Evolutionary conservation across 495 filamentous ascomycete species (phyloP).

Genomic region (Talaromyces proteolyticus): DNA sequence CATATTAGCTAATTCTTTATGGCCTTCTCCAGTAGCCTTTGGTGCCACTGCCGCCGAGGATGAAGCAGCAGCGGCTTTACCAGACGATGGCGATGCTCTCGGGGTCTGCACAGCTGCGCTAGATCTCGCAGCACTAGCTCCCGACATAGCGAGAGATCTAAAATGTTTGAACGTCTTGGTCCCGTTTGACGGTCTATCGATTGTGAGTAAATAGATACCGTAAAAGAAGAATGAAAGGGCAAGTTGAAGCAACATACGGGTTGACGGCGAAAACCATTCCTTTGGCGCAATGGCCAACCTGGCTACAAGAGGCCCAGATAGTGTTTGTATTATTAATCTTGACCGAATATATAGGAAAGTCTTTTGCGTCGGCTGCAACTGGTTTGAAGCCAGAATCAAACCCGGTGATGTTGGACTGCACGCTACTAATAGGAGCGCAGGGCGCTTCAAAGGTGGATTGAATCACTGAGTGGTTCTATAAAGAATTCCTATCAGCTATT

Average conservation of each 20-base stretch:
- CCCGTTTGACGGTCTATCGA: background rate
- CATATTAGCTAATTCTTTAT: no score
- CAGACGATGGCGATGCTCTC: no score
- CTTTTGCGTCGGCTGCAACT: slow-evolving; percentile 19
- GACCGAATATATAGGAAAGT: slow-evolving; percentile 29
- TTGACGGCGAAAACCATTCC: slow-evolving; percentile 50
- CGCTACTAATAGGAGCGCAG: slow-evolving; percentile 33
- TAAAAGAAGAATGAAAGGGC: background rate
- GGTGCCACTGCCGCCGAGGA: no score
- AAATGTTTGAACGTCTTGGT: slow-evolving; percentile 1
- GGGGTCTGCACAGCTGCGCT: no score
- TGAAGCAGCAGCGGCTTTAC: no score
- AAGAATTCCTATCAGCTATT: slow-evolving; percentile 8
- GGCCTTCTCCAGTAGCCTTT: no score
- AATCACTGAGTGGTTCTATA: slow-evolving; percentile 40
- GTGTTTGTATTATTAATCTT: slow-evolving; percentile 41
- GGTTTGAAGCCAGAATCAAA: slow-evolving; percentile 21
- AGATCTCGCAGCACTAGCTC: no score
- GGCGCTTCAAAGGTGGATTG: slow-evolving; percentile 37
- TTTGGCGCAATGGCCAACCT: slow-evolving; percentile 38
- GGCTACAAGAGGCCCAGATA: slow-evolving; percentile 56
- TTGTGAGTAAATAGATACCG: background rate
- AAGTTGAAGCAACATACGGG: slow-evolving; percentile 3
- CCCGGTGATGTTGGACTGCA: slow-evolving; percentile 17
- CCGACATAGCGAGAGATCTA: no score